Base-by-base conservation (phyloP, 495 filamentous ascomycete species). In the Neurospora sublineolata region DNA sequence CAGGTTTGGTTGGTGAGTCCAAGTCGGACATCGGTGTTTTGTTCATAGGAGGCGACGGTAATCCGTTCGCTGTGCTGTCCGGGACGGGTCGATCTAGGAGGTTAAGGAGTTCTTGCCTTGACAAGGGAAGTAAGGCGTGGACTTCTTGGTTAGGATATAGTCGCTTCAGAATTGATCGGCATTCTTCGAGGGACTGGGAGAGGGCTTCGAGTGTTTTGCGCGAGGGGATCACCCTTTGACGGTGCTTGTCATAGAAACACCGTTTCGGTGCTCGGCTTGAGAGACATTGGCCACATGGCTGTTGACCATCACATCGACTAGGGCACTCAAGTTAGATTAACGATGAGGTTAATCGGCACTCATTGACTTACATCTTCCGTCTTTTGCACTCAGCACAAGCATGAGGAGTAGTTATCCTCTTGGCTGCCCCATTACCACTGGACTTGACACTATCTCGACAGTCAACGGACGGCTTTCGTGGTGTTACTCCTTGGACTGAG, bases 191-290 rank as follows among this genome's bases (percentile, higher is more conserved):
- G 38, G 84, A 86, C 74, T 87, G 86, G 18, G 84, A 87, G 4
- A 88, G 77, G 18, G 85, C 85, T 72, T 88, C 86, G 64, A 88
- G 83, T 3, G 86, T 87, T 82, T 88, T 88, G 75, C 86, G 82
- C 2, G 86, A 88, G 1, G 86, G 86, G 67, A 88, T 87, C 20
- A 88, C 85, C 69, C 86, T 78, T 75, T 88, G 85, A 37, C 86
- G 82, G 77, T 88, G 86, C 79, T 88, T 87, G 78, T 88, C 86
- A 73, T 88, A 88, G 76, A 87, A 87, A 74, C 86, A 88, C 70
- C 84, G 78, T 78, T 87, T 87, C 60, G 85, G 86, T 41, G 85
- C 85, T 38, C 86, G 80, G 75, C 85, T 87, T 8, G 85, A 86
- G 18, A 87, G 83, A 72, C 86, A 88, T 76, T 87, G 86, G 12